Conservation (phyloP, 352 stramenopile species). For the Globisporangium spiculum region DNA sequence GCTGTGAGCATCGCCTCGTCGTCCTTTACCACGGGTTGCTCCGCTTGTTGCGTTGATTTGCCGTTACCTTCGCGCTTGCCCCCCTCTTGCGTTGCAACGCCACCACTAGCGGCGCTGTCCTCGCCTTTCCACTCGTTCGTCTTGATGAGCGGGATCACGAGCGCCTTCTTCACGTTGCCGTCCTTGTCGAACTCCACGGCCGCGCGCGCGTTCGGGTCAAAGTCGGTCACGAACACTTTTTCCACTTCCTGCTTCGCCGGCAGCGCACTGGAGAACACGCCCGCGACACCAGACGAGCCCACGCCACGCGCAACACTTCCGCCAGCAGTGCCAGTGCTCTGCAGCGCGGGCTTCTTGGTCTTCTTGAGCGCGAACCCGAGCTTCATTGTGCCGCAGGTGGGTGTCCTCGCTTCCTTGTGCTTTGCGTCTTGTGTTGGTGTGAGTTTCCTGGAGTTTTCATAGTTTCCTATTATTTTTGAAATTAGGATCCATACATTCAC, state of each 20-base stretch:
- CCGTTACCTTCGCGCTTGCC: background rate
- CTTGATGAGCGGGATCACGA: constrained; percentile 74
- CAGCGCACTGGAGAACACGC: constrained; percentile 22
- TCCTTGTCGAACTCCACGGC: constrained; percentile 25
- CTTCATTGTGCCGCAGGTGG: constrained; percentile 34
- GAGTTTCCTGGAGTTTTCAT: too few relatives aligned
- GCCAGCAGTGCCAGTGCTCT: constrained; percentile 2
- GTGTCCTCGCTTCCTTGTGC: too few relatives aligned
- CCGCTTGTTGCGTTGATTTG: background rate
- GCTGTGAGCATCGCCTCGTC: constrained; percentile 17
- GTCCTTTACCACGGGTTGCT: background rate
- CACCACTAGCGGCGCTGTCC: background rate
- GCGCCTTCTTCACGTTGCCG: constrained; percentile 24
- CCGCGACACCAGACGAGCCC: background rate
- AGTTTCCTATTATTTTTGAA: too few relatives aligned
- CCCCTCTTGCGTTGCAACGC: background rate
- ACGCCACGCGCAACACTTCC: constrained; percentile 2
- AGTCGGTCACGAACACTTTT: constrained; percentile 78
- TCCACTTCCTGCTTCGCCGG: constrained; percentile 18
- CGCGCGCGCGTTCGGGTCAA: constrained; percentile 41
- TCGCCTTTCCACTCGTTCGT: constrained; percentile 47
- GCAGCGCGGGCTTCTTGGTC: constrained; percentile 41
- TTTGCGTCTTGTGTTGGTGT: too few relatives aligned
- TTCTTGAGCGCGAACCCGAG: constrained; percentile 78
- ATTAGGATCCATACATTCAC: too few relatives aligned